Evolutionary conservation across 2,329 filamentous ascomycete species (phyloP).

Genomic region (Neurospora sp.): DNA sequence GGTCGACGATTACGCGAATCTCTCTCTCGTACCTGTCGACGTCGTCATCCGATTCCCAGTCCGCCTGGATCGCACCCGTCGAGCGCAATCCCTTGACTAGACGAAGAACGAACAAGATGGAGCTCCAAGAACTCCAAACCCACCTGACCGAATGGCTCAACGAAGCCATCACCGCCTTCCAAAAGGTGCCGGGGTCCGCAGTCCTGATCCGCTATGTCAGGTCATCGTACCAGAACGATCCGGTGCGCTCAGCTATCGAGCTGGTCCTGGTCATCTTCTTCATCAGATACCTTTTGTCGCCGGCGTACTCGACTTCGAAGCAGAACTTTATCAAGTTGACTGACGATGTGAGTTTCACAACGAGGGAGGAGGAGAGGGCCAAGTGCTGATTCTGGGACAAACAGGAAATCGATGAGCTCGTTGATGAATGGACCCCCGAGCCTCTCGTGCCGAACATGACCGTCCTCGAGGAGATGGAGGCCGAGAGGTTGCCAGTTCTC

Average conservation of each 20-base stretch:
- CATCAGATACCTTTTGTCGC: conserved; percentile 82
- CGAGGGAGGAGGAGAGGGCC: not conserved
- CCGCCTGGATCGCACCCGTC: not conserved
- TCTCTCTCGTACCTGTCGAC: not conserved
- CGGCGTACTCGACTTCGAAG: conserved; percentile 85
- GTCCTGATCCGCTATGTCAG: conserved; percentile 93
- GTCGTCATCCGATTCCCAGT: not conserved
- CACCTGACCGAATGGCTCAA: conserved; percentile 42
- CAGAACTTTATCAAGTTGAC: conserved; percentile 81
- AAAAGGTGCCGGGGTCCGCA: conserved; percentile 85
- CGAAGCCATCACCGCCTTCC: conserved; percentile 56
- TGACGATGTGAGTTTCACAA: conserved; percentile 48
- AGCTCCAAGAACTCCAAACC: conserved; percentile 50
- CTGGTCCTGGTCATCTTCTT: conserved; percentile 91
- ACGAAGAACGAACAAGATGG: conserved; percentile 35
- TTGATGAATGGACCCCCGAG: conserved; percentile 94
- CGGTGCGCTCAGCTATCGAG: conserved; percentile 86
- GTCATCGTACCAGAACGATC: conserved; percentile 96
- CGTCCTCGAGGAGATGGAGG: conserved; percentile 66
- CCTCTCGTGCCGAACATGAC: conserved; percentile 71
- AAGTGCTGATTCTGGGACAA: conserved; percentile 4
- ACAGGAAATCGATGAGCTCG: conserved; percentile 85
- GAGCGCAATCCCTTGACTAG: not conserved
- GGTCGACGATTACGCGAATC: not conserved
- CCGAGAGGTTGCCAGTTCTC: conserved; percentile 78